Conservation (phyloP, 2,329 filamentous ascomycete genomes). For the Allantophomopsis lycopodina region DNA sequence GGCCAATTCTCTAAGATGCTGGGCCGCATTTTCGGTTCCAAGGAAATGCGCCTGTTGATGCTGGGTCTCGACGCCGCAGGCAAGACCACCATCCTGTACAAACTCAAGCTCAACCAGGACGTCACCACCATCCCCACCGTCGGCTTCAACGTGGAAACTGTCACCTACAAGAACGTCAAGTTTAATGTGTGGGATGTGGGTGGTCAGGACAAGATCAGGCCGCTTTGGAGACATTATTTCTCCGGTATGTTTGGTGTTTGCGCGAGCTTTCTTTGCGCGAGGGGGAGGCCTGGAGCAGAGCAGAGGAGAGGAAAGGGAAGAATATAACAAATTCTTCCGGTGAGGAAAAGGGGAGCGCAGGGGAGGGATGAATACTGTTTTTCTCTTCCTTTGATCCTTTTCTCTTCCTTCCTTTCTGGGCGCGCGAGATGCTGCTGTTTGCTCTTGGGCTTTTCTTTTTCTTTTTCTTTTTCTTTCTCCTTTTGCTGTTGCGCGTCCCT, state of each 20-base stretch:
- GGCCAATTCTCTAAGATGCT: constrained; percentile 90
- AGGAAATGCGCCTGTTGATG: constrained; percentile 98
- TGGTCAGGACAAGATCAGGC: constrained; percentile 97
- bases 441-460: constrained; percentile 58
- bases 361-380: no score
- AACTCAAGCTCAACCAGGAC: constrained; percentile 95
- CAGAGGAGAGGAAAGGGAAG: no score
- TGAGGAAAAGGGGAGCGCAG: no score
- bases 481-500: constrained; percentile 47
- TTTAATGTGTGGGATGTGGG: constrained; percentile 99
- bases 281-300: no score
- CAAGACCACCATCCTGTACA: constrained; percentile 99
- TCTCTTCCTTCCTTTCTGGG: no score
- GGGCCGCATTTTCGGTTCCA: constrained; percentile 97
- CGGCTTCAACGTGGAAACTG: constrained; percentile 97
- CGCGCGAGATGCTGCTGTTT: constrained; percentile 16
- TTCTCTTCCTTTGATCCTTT: no score
- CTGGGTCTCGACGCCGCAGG: constrained; percentile 93
- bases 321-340: no score
- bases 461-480: no score
- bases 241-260: constrained; percentile 38
- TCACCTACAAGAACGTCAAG: constrained; percentile 98
- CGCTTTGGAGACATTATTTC: constrained; percentile 96
- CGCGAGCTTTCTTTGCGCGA: no score
- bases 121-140: constrained; percentile 98